phyloP scores from a whole-genome alignment of 2,329 filamentous ascomycete genomes.

The Arthrobotrys sphaeroides region DNA sequence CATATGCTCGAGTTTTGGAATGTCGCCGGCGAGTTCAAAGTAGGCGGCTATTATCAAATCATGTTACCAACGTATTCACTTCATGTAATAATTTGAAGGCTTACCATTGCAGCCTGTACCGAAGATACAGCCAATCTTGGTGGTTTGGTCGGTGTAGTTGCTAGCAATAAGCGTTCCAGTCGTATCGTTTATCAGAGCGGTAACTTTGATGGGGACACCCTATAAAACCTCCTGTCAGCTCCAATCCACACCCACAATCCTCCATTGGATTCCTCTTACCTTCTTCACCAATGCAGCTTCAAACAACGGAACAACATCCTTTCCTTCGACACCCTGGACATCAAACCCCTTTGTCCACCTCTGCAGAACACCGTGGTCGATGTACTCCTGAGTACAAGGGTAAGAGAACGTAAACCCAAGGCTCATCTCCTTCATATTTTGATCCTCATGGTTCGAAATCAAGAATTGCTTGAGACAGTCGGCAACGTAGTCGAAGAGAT shows the following conservation, averaged over 20 bases:
- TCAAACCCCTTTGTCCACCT: conserved; percentile 98
- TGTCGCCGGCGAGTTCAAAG: conserved; percentile 90
- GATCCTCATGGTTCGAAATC: conserved; percentile 78
- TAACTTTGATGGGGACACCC: conserved; percentile 90
- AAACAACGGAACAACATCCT: conserved; percentile 89
- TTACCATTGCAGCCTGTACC: conserved; percentile 86
- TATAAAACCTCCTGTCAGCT: conserved; percentile 60
- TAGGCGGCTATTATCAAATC: conserved; percentile 75
- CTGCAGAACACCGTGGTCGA: conserved; percentile 90
- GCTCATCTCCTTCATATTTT: conserved; percentile 73
- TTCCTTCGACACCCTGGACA: conserved; percentile 86
- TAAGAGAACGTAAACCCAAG: conserved; percentile 97
- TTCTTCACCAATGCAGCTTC: conserved; percentile 77
- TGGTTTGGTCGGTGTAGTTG: conserved; percentile 90
- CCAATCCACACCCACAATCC: conserved; percentile 25
- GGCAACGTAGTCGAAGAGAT: conserved; percentile 94
- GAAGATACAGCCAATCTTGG: conserved; percentile 97
- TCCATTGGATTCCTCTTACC: conserved; percentile 62
- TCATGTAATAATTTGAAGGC: neutral
- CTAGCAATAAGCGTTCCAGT: conserved; percentile 97
- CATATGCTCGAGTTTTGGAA: conserved; percentile 92
- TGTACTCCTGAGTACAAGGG: conserved; percentile 89
- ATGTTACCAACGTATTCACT: neutral
- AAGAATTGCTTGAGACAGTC: conserved; percentile 92
- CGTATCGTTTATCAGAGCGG: conserved; percentile 95